Evolutionary conservation across 2,329 filamentous ascomycete genomes (phyloP), one percentile per base, ranked within the genome.

Genomic region (Fusarium anthophilum): DNA sequence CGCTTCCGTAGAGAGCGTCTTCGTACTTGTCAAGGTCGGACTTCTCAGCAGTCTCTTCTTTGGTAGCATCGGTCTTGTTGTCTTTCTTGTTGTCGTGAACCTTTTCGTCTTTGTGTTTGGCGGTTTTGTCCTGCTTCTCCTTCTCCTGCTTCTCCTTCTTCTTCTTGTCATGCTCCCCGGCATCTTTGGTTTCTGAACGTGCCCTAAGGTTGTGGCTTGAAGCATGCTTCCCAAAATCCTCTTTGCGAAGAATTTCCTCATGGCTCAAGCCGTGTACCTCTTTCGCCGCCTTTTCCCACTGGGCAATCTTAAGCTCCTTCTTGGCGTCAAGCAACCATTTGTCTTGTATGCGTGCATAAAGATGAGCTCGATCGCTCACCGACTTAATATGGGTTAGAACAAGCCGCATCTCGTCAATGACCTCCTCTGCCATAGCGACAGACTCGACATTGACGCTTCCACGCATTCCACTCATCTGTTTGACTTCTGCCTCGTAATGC

Each of bases 1-100:
- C 39, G 3, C 35, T 47, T 15, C 47, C 38, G 24, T 73, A 72
- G 44, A 72, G 47, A 26, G n/a, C 9, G 44, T 73, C 38, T 56
- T 72, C 69, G 8, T 73, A 50, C 32, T 69, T 30, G 5, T 53
- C 37, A 14, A 45, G 28, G 26, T n/a, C 38, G 30, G 14, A 24
- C 32, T 50, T 37, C 20, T 26, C 11, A 37, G 30, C n/a, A 20
- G 30, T 17, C 30, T 50, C 24, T 37, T 28, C 18, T 28, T 51
- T 47, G 54, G 20, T 22, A 37, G 12, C n/a, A 37, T 28, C 30
- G 11, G 55, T 12, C 22, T 37, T 51, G 22, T 51, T 39, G 20
- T 38, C 22, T 30, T 37, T 44, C 24, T 59, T 51, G 17, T 22
- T 22, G 32, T 24, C 20, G 32, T 54, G 15, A 22, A 17, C 14